Conservation (phyloP, 495 filamentous ascomycete genomes). For the Penicillium coffeae region DNA sequence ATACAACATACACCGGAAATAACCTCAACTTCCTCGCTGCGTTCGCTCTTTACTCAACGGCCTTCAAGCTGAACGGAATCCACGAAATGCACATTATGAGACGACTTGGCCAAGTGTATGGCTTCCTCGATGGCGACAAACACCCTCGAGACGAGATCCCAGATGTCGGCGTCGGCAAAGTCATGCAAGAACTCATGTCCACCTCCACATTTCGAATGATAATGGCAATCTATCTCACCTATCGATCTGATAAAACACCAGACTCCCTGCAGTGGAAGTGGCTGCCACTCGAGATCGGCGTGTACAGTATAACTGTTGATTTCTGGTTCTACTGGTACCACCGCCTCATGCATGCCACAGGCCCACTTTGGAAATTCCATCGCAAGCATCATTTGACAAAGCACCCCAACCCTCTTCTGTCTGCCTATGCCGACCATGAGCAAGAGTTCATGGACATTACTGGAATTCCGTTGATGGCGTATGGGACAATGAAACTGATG, state of each 20-base stretch:
- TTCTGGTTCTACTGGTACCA: conserved; percentile 34
- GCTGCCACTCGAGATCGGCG: conserved; percentile 23
- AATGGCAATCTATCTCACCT: conserved; percentile 23
- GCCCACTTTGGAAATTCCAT: conserved; percentile 25
- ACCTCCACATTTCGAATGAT: conserved; percentile 20
- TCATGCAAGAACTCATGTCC: conserved; percentile 22
- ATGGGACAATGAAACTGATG: conserved; percentile 17
- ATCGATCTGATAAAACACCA: conserved; percentile 34
- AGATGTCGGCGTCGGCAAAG: conserved; percentile 22
- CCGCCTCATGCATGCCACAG: conserved; percentile 22
- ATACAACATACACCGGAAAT: conserved; percentile 10
- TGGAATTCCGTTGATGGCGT: conserved; percentile 24
- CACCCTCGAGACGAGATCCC: conserved; percentile 27
- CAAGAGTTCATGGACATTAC: conserved; percentile 30
- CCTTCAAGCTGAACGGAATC: conserved; percentile 23
- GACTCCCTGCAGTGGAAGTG: conserved; percentile 17
- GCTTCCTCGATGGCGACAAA: conserved; percentile 28
- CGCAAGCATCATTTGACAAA: conserved; percentile 27
- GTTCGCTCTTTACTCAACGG: conserved; percentile 20
- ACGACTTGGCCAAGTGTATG: conserved; percentile 22
- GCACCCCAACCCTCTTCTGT: conserved; percentile 25
- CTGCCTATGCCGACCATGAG: conserved; percentile 27
- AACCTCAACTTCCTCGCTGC: conserved; percentile 13
- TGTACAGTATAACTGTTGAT: conserved; percentile 25
- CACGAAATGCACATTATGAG: conserved; percentile 26